Conservation (phyloP, 257 asterid genomes). For the Solanum tacnaense region DNA sequence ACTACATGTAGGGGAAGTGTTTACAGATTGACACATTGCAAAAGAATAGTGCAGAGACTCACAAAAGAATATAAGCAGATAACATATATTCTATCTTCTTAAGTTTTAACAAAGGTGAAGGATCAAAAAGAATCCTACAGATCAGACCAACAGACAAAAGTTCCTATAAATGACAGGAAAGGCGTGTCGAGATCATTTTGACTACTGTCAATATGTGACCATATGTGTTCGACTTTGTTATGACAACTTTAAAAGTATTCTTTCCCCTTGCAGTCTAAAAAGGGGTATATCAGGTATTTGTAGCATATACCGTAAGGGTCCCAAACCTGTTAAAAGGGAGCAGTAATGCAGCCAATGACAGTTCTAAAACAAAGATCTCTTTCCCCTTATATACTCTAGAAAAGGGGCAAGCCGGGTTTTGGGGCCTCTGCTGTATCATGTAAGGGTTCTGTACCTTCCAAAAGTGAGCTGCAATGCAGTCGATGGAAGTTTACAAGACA, state of each 20-base stretch:
- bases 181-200: not conserved
- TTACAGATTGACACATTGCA: not conserved
- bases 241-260: not conserved
- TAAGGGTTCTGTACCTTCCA: not conserved
- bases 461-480: not conserved
- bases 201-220: not conserved
- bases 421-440: not conserved
- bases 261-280: not conserved
- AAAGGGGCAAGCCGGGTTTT: not conserved
- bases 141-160: not conserved
- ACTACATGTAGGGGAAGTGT: not conserved
- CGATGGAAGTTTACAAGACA: not conserved
- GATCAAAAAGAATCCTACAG: not conserved
- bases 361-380: not conserved
- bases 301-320: not conserved
- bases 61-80: not conserved
- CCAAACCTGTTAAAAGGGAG: not conserved
- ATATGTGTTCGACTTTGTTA: not conserved
- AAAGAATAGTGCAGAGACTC: not conserved
- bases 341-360: not conserved
- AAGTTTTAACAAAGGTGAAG: not conserved
- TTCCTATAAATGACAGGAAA: not conserved
- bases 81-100: not conserved
- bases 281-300: not conserved
- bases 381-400: not conserved